Evolutionary conservation across 2,329 filamentous ascomycete species (phyloP).

Genomic region (Tolypocladium ovalisporum): DNA sequence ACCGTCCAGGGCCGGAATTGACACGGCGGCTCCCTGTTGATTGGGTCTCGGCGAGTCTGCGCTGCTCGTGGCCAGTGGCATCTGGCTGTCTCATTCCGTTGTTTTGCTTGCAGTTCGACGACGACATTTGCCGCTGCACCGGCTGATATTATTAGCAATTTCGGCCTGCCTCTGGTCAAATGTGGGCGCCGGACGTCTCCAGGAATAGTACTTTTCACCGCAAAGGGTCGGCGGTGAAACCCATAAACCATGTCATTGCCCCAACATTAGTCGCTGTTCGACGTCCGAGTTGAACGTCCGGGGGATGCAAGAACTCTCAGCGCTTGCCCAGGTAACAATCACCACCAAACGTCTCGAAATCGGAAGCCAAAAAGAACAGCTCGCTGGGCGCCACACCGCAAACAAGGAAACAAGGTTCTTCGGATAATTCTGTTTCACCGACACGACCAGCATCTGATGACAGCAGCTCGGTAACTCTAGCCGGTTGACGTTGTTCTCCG

Average conservation of each 20-base stretch:
- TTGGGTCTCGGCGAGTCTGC: slow-evolving; percentile 10
- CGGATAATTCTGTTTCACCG: neutral
- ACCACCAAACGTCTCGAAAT: neutral
- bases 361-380: neutral
- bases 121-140: neutral
- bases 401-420: neutral
- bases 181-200: neutral
- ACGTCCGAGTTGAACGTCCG: neutral
- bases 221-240: neutral
- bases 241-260: neutral
- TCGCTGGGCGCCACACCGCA: neutral
- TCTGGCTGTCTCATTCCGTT: neutral
- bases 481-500: neutral
- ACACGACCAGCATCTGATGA: neutral
- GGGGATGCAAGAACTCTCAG: neutral
- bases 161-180: neutral
- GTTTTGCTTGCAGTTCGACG: neutral
- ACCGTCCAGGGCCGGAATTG: slow-evolving; percentile 3
- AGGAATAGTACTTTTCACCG: neutral
- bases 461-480: neutral
- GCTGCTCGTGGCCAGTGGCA: neutral
- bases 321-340: neutral
- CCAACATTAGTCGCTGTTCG: neutral
- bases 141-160: neutral
- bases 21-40: slow-evolving; percentile 4